Conservation (phyloP, 257 asterid genomes). For the Nicotiana benthamiana region DNA sequence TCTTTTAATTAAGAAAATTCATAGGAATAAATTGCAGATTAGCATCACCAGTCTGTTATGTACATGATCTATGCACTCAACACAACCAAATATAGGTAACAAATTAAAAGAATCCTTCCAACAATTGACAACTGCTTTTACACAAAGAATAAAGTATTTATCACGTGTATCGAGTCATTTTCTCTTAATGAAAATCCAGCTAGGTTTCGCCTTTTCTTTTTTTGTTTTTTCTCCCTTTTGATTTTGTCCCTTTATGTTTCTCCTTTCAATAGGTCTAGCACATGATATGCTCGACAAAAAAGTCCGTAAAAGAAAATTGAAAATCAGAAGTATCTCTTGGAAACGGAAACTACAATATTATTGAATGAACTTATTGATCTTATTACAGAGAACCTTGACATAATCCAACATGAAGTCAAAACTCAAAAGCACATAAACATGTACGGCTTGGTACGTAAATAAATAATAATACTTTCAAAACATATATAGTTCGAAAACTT, state of each 20-base stretch:
- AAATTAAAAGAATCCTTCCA: neutral
- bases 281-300: neutral
- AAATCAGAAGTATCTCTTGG: neutral
- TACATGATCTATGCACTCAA: no score
- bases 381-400: neutral
- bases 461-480: neutral
- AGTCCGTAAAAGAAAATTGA: neutral
- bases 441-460: constrained; percentile 1
- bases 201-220: neutral
- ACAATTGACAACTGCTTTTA: neutral
- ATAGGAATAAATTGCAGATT: no score
- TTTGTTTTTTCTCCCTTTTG: neutral
- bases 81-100: neutral
- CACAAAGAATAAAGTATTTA: neutral
- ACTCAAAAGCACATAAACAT: neutral
- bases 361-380: neutral
- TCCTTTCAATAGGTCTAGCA: neutral
- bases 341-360: neutral
- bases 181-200: neutral
- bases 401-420: neutral
- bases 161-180: neutral
- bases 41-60: neutral
- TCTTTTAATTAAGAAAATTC: no score
- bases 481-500: constrained; percentile 1
- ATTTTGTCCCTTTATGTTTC: neutral